A percentile compares a stretch with the other conserved stretches of the same genome.
phyloP scores from a whole-genome alignment of 2,329 filamentous ascomycete species.

The Alternaria brassicae region DNA sequence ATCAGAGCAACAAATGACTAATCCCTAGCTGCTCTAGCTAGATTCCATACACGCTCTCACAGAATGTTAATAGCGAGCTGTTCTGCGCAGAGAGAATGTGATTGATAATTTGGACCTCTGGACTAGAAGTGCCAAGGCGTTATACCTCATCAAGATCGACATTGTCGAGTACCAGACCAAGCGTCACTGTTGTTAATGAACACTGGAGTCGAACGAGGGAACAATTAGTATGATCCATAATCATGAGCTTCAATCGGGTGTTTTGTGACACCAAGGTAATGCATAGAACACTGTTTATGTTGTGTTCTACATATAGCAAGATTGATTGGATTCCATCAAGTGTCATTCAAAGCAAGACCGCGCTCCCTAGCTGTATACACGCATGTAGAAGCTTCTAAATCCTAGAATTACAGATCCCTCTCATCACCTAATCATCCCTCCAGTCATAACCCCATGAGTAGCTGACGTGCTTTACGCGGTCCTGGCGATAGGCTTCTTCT shows the following conservation, averaged over 20 bases:
- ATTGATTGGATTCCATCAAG: conserved; percentile 1
- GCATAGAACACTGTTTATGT: background rate
- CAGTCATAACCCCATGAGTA: background rate
- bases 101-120: no score
- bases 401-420: conserved; percentile 36
- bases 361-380: conserved; percentile 19
- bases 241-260: background rate
- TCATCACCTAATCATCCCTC: background rate
- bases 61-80: no score
- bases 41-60: no score
- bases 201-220: no score
- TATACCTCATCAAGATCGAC: no score
- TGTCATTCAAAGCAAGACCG: conserved; percentile 13
- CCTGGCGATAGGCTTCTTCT: conserved; percentile 46
- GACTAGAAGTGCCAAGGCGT: no score
- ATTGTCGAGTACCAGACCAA: no score
- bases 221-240: background rate
- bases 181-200: no score
- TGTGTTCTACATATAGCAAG: background rate
- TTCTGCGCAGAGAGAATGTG: no score
- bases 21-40: no score
- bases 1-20: no score
- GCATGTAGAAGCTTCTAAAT: conserved; percentile 27
- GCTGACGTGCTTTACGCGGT: conserved; percentile 30
- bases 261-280: background rate